Evolutionary conservation across 2,329 filamentous ascomycete species (phyloP), one percentile per base, ranked within the genome.

Genomic region (Penicillium sclerotiorum): DNA sequence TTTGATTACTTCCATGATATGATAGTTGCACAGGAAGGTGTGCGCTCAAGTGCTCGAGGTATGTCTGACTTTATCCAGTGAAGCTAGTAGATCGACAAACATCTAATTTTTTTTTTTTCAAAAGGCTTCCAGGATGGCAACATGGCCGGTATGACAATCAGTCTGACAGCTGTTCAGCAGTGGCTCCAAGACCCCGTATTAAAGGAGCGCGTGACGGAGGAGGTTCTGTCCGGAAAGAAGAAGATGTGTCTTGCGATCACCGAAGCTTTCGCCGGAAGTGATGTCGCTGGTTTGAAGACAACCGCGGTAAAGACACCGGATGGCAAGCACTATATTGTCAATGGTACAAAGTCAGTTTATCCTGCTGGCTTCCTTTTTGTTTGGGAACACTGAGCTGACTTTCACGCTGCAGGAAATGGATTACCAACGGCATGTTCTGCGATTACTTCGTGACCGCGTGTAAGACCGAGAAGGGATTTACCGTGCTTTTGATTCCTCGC

Each of bases 1-100:
- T 95, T 92, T 61, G 89, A 95, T 69, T 92, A 91, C 71, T 89
- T 95, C 72, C 89, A 94, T 69, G 90, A 94, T 67, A 68, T 94
- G 67, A 83, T 95, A 57, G 77, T 88, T 45, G 75, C 78, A 8
- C 90, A 95, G 72, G 90, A 95, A 72, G 73, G 89, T 58, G 78
- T 81, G 1, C 80, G 90, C 25, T 77, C 82, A 6, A 89, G 87
- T 68, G 85, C 87, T 22, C 77, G 89, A 61, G 90, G 66, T 66
- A 30, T 8, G 57, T 56, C 18, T 11, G 22, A 27, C 11, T 15
- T 6, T 8, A 13, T 6, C 11, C 18, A 1, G 28, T n/a, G 32
- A 12, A 6, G 15, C 6, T 11, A 8, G 25, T 27, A 11, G 25
- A 28, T 28, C 13, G 25, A 28, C 7, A 21, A 1, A 21, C 8